These are phyloP conservation scores for Porodaedalea pini DNA, from an alignment of 1,284 basidiomycete genomes.

Conservation along the genomic window DNA sequence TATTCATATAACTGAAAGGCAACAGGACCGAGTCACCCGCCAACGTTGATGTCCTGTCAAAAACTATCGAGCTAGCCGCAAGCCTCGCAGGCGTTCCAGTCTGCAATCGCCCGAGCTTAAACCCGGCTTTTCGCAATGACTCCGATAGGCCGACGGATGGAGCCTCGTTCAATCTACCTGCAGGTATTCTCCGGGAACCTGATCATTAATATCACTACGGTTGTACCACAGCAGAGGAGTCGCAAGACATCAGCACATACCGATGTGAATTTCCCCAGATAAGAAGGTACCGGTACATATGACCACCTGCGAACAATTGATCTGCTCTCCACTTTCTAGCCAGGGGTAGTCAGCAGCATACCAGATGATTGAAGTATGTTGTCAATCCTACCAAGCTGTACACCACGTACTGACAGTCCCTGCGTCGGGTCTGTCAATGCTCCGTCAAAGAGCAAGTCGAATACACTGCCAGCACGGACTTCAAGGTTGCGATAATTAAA, in stretches of 20 bases:
- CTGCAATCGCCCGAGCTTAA: slow-evolving; percentile 79
- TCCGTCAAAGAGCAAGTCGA: slow-evolving; percentile 70
- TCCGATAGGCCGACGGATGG: slow-evolving; percentile 74
- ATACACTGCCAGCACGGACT: slow-evolving; percentile 71
- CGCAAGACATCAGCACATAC: slow-evolving; percentile 35
- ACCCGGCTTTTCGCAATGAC: slow-evolving; percentile 72
- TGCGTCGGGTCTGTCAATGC: slow-evolving; percentile 28
- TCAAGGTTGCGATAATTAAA: slow-evolving; percentile 60
- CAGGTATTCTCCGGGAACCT: slow-evolving; percentile 76
- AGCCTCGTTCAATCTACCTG: slow-evolving; percentile 76
- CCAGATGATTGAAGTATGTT: not conserved
- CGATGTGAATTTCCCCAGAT: slow-evolving; percentile 85
- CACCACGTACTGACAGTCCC: slow-evolving; percentile 47
- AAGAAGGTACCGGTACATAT: slow-evolving; percentile 91
- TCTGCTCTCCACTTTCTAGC: slow-evolving; percentile 70
- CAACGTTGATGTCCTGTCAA: slow-evolving; percentile 54
- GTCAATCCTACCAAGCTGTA: slow-evolving; percentile 58
- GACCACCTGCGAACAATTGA: slow-evolving; percentile 77
- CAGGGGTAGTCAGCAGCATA: slow-evolving; percentile 5
- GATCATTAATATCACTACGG: not conserved
- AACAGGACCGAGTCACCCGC: slow-evolving; percentile 55
- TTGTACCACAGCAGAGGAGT: not conserved
- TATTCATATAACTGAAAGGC: slow-evolving; percentile 55
- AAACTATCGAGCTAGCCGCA: slow-evolving; percentile 67
- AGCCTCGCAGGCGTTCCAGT: slow-evolving; percentile 88